Evolutionary conservation across 2,329 filamentous ascomycete species (phyloP), one percentile per base, ranked within the genome.

Genomic region (Lachnellula arida): DNA sequence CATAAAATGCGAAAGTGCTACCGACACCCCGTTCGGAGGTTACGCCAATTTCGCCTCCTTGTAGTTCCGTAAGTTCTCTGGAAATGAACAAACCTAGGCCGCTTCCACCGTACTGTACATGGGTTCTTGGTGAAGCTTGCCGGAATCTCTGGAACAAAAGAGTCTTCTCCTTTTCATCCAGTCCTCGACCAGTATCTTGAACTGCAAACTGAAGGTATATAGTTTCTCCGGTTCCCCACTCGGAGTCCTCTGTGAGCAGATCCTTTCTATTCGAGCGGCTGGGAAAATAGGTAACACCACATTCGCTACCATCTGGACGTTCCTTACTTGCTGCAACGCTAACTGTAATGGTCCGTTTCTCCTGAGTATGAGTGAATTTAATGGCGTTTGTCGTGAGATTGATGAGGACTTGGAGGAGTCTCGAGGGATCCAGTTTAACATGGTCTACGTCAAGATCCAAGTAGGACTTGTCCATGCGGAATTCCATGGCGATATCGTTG

Each of bases 361-460:
- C 83, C 22, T 85, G 82, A 0, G 78, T 78, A 28, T 84, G 84
- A 0, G 89, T 94, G 67, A 93, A 94, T 66, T 93, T 93, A 68
- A 94, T 85, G 0, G 89, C 88, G 65, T 93, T 93, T 4, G 88
- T 90, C 5, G 89, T 82, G 1, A 94, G 77, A 64, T 93, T 94
- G 68, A 94, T 91, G 7, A 93, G 75, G 1, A 93, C 87, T 70
- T 94, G 89, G 46, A 89, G 80, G 51, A 93, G 83, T 34, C 89
- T 79, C 9, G 87, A 89, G 6, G 89, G 88, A 67, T 93, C 89
- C 42, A 92, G 75, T 60, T 81, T 87, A 42, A 87, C 85, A 85
- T 86, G 90, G 59, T 88, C 82, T 34, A 91, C 76, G 2, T 77
- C 77, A 47, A 91, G 72, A 15, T 81, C 76, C 14, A 80, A 75